Base-by-base conservation (phyloP, 1,284 basidiomycete genomes). In the Rhodofomes roseus region DNA sequence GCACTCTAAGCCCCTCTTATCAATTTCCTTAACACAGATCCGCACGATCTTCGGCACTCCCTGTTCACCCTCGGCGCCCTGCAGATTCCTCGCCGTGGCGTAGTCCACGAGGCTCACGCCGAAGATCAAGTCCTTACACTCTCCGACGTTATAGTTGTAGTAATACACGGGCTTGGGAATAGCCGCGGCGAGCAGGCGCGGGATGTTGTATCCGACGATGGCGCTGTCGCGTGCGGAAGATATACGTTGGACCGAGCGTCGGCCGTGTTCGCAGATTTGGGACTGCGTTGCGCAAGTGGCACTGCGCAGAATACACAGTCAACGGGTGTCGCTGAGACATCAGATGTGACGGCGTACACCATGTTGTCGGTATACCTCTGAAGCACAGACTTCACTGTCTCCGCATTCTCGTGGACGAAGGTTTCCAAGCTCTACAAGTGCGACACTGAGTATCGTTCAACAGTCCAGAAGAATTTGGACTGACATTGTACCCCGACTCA, bases 101-200 rank as follows among this genome's bases (percentile, higher is more conserved):
- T 99, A 98, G 72, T 98, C 96, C 56, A 90, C 87, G 57, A 99
- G 76, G 63, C 86, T 89, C 63, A 98, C 89, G 25, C 96, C 96
- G 71, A 98, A 98, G 52, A 98, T 91, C 37, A 99, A 78, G 69
- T 93, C 91, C 56, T 83, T 83, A 68, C 95, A 98, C 70, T 90
- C 87, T 23, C 96, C 97, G 43, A 97, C 91, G 65, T 84, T 82
- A 59, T 87, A 91, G 71, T 95, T 91, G 65, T 90, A 82, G 72
- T 95, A 93, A 66, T 86, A 75, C 27, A 85, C 79, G 23, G 83
- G 84, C 58, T 85, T 84, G 11, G 89, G 90, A 55, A 83, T 85
- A 16, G 84, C 78, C 22, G 80, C 80, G 2, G 83, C 78, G 44
- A 92, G 71, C 31, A 84, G 81, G 54, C 82, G 83, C 9, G 84